Conservation (phyloP, 1,284 basidiomycete species). For the Mycosarcoma maydis region DNA sequence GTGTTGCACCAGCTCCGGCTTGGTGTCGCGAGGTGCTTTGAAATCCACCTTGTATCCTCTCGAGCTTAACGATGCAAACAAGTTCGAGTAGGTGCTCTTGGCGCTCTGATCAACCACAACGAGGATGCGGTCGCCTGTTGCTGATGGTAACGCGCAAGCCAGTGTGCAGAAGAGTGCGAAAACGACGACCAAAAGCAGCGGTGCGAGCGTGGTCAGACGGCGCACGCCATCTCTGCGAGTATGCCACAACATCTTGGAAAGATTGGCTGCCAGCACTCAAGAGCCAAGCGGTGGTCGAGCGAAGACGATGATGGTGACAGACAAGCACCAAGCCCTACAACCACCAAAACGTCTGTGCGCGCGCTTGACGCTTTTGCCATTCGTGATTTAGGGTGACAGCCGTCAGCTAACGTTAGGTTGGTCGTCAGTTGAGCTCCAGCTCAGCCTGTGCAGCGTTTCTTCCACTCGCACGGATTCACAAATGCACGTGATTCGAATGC, state of each 20-base stretch:
- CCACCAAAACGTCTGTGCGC: constrained; percentile 27
- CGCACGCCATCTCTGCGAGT: background rate
- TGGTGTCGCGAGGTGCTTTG: constrained; percentile 30
- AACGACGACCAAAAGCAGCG: constrained; percentile 2
- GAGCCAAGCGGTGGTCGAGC: constrained; percentile 1
- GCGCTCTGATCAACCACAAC: constrained; percentile 43
- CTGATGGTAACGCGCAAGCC: constrained; percentile 33
- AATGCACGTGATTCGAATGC: too few species aligned
- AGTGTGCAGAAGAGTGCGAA: constrained; percentile 21
- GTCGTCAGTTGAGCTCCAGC: constrained; percentile 22
- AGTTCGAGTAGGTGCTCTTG: constrained; percentile 34
- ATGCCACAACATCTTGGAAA: background rate
- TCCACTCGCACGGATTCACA: constrained; percentile 43
- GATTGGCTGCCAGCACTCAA: background rate
- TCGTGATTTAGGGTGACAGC: too few species aligned
- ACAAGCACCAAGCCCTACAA: background rate
- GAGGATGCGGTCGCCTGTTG: constrained; percentile 59
- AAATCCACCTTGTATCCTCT: constrained; percentile 50
- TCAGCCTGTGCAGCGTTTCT: constrained; percentile 28
- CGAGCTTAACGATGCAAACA: constrained; percentile 31
- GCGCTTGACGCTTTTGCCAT: too few species aligned
- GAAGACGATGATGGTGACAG: background rate
- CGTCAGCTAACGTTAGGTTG: too few species aligned
- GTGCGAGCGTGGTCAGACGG: background rate
- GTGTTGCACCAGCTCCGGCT: constrained; percentile 46